Evolutionary conservation across 768 basidiomycete species (phyloP), one percentile per base, ranked within the genome.

Genomic region (Paxillus ammoniavirescens): DNA sequence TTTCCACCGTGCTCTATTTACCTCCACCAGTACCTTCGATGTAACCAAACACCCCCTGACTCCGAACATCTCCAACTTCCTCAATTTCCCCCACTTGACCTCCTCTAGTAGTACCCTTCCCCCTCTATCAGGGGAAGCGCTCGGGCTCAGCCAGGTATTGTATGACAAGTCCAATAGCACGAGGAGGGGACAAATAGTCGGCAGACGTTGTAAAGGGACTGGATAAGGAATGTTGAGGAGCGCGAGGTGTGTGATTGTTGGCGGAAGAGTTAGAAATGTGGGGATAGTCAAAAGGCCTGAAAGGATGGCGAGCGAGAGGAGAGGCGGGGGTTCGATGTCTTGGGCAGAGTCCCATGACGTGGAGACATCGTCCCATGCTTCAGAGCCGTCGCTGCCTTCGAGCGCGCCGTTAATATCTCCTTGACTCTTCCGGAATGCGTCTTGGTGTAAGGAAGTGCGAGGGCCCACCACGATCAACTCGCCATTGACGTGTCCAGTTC

Each of bases 401-500:
- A 46, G 15, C 6, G 50, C 46, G 26, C 54, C 58, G 8, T 42
- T 31, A 14, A 31, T 8, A 38, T 10, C 30, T 15, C 6, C 26
- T 26, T n/a, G 14, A 21, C 42, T 33, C 41, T 56, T 46, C 45
- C 67, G 62, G 58, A 85, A 79, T 54, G 75, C 65, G 46, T 77
- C 74, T 37, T 75, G 73, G 15, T 69, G 75, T 3, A 84, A 61
- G 7, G 67, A 58, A 8, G 77, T 77, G 21, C 72, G 63, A 0
- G 83, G 84, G 13, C 84, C 85, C 26, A 88, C 76, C 21, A 91
- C 64, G 36, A 90, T 64, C 10, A 89, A 69, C 54, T 91, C 89
- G 0, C 86, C 82, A 48, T 81, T 80, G 3, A 77, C 75, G 61
- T 86, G 82, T 1, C 79, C 76, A 5, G 80, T 69, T 0, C 75